Conservation (phyloP, 441 rosid genomes). For the Viola pubescens region DNA sequence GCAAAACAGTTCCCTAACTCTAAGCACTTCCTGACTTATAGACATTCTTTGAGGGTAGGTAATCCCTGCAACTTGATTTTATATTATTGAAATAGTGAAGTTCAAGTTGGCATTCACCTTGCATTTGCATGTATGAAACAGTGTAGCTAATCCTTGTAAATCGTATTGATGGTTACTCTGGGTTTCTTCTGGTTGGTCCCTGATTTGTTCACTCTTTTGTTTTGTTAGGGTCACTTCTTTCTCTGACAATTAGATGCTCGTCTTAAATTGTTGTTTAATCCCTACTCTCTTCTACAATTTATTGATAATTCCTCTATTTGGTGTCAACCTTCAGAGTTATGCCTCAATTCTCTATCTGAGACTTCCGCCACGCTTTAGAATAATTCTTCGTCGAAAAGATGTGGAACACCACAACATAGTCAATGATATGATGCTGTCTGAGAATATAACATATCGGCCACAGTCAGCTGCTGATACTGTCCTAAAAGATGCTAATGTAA, state of each 20-base stretch:
- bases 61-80: slow-evolving; percentile 1
- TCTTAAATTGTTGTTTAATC: not conserved
- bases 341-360: slow-evolving; percentile 83
- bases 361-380: slow-evolving; percentile 71
- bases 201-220: not conserved
- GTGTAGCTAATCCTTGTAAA: no score
- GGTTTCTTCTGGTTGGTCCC: no score
- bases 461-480: slow-evolving; percentile 44
- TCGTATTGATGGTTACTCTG: no score
- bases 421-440: slow-evolving; percentile 84
- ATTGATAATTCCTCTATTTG: slow-evolving; percentile 7
- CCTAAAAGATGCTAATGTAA: slow-evolving; percentile 41
- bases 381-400: slow-evolving; percentile 86
- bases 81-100: not conserved
- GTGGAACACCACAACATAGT: slow-evolving; percentile 87
- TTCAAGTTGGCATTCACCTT: not conserved
- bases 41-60: slow-evolving; percentile 67
- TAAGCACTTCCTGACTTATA: slow-evolving; percentile 57
- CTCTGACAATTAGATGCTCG: not conserved
- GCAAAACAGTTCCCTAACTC: slow-evolving; percentile 55
- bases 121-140: no score
- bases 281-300: not conserved
- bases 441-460: slow-evolving; percentile 62
- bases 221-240: slow-evolving; percentile 1
- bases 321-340: slow-evolving; percentile 52